Evolutionary conservation across 257 asterid genomes (phyloP).

Genomic region (Hygrophila difformis): DNA sequence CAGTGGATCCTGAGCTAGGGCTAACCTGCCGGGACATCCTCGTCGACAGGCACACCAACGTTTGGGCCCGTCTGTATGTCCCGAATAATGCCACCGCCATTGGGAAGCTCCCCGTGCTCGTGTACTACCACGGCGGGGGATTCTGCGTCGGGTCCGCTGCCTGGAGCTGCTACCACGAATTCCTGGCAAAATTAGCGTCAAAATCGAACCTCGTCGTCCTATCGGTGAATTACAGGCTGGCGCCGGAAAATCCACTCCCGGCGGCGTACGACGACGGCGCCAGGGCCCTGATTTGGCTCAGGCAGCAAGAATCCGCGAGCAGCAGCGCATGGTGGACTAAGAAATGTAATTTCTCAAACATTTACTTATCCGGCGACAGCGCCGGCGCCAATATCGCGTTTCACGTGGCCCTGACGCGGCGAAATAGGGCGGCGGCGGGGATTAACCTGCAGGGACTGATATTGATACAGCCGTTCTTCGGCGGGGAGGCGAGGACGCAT

Average conservation of each 20-base stretch:
- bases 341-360: conserved; percentile 34
- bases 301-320: conserved; percentile 16
- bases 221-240: conserved; percentile 64
- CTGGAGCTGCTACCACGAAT: conserved; percentile 61
- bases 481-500: conserved; percentile 60
- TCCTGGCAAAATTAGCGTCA: conserved; percentile 62
- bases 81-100: conserved; percentile 19
- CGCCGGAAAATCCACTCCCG: conserved; percentile 73
- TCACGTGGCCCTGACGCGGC: conserved; percentile 62
- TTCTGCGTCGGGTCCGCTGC: conserved; percentile 65
- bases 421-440: conserved; percentile 45
- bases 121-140: conserved; percentile 71
- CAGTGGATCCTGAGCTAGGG: conserved; percentile 38
- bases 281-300: conserved; percentile 48
- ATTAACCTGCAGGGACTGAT: conserved; percentile 65
- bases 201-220: conserved; percentile 40
- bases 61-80: conserved; percentile 73
- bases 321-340: conserved; percentile 40
- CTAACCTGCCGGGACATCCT: conserved; percentile 43
- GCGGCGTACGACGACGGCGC: conserved; percentile 50
- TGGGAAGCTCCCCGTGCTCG: conserved; percentile 36
- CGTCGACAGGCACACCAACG: conserved; percentile 47
- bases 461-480: conserved; percentile 81
- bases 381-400: conserved; percentile 89
- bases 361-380: conserved; percentile 63